phyloP scores from a whole-genome alignment of 1,284 basidiomycete species.

The Ganoderma lucidum region DNA sequence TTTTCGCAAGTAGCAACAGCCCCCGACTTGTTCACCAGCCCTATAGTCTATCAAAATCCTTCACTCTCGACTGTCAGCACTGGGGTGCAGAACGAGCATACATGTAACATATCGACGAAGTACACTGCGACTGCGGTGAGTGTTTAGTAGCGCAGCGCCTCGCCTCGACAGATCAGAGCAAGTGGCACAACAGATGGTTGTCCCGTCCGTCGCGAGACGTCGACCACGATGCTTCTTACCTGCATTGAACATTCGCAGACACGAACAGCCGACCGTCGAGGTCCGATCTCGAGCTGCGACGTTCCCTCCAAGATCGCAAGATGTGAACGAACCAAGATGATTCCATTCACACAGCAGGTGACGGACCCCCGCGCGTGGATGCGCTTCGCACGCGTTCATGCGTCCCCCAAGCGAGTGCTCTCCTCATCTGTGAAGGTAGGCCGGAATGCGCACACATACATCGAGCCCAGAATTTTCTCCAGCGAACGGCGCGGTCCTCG shows the following conservation, averaged over 20 bases:
- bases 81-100: neutral
- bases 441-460: neutral
- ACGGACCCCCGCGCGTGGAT: neutral
- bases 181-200: conserved; percentile 5
- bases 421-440: neutral
- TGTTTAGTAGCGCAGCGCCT: neutral
- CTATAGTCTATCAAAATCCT: neutral
- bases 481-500: neutral
- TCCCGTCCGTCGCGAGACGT: neutral
- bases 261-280: neutral
- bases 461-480: neutral
- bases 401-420: neutral
- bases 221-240: neutral
- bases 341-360: neutral
- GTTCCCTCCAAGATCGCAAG: neutral
- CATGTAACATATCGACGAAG: neutral
- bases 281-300: neutral
- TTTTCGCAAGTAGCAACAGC: neutral
- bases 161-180: neutral
- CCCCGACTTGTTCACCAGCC: neutral
- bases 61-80: neutral
- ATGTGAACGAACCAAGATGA: neutral
- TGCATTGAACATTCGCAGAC: neutral
- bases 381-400: neutral
- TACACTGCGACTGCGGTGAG: neutral